phyloP scores from a whole-genome alignment of 805 yeast genomes.

The Isabelozyma rhagii region DNA sequence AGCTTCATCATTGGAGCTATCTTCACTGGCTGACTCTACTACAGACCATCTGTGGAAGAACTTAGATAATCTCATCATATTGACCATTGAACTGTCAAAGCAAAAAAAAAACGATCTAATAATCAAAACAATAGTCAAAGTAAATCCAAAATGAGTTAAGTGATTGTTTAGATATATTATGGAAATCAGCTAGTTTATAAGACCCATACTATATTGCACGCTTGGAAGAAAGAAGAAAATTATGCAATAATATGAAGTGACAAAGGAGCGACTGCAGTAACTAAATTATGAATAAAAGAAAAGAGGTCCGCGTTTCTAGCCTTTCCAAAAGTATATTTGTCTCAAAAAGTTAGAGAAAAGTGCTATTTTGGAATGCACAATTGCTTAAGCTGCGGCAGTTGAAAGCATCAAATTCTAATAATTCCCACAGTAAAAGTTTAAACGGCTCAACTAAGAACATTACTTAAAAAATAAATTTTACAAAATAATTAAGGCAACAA shows the following conservation, averaged over 20 bases:
- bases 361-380: neutral
- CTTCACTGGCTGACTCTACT: neutral
- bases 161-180: too few species aligned
- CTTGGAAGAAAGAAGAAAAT: too few species aligned
- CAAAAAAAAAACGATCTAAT: neutral
- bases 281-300: neutral
- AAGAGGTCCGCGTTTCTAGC: neutral
- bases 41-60: neutral
- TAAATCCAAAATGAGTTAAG: neutral
- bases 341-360: neutral
- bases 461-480: too few species aligned
- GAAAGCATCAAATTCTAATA: neutral
- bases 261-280: too few species aligned
- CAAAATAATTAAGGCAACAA: too few species aligned
- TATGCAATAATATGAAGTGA: too few species aligned
- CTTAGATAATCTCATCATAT: neutral
- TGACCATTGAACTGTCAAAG: neutral
- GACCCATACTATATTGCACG: neutral
- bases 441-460: neutral
- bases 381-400: neutral
- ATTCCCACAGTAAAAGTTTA: too few species aligned
- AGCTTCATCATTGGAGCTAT: constrained; percentile 4
- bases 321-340: neutral
- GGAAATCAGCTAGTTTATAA: neutral
- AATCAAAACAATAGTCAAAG: too few species aligned